These are phyloP conservation scores for Plasmodium vinckei DNA, from an alignment of 169 alveolate species.

Conservation along the genomic window DNA sequence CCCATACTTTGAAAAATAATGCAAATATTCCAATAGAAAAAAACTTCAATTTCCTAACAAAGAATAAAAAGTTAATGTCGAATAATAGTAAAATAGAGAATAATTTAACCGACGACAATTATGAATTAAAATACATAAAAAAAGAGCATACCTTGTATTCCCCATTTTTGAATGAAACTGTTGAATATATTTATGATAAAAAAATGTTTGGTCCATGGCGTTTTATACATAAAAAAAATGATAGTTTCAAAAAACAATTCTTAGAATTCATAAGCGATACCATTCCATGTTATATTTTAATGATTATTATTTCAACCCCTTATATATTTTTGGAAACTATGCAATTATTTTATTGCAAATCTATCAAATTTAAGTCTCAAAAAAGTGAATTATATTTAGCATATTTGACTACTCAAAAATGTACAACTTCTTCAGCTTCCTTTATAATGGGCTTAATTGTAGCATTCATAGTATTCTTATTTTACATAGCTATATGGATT, in stretches of 20 bases:
- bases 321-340: constrained; percentile 51
- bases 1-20: not conserved
- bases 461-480: not conserved
- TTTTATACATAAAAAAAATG: constrained; percentile 54
- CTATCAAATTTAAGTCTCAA: constrained; percentile 46
- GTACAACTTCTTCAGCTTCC: constrained; percentile 21
- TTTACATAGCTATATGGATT: constrained; percentile 12
- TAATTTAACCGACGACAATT: not conserved
- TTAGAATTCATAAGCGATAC: constrained; percentile 45
- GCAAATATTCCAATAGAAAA: not conserved
- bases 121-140: constrained; percentile 36
- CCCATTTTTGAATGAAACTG: constrained; percentile 47
- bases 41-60: not conserved
- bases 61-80: constrained; percentile 2
- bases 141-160: constrained; percentile 24
- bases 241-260: constrained; percentile 20
- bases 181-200: constrained; percentile 63
- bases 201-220: constrained; percentile 75
- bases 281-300: constrained; percentile 65
- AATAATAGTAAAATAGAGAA: not conserved
- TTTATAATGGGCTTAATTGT: constrained; percentile 40
- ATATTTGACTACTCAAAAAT: constrained; percentile 71
- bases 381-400: constrained; percentile 55
- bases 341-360: constrained; percentile 58
- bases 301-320: constrained; percentile 29